Evolutionary conservation across 805 yeast species (phyloP), one percentile per base, ranked within the genome.

Genomic region (Kluyveromyces nonfermentans): DNA sequence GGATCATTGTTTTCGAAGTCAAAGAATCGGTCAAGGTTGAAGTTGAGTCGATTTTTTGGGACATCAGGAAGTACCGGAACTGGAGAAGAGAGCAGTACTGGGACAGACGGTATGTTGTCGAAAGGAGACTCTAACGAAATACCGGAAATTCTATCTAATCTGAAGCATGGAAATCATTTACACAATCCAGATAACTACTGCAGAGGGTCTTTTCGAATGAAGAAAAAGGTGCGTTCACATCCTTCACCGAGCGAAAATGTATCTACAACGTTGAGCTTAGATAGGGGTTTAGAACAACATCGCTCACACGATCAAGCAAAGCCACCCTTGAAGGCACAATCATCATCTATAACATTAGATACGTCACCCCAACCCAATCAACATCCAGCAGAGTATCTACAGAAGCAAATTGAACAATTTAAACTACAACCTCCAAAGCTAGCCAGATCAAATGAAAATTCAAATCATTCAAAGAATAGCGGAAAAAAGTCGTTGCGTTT

Each of bases 401-500:
- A 57, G 46, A 49, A 50, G n/a, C 51, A 53, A 21, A 53, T 60
- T 33, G 56, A 55, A 35, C 48, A 50, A 33, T 51, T 49, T 9
- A 56, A 54, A 36, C 42, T 43, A 18, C 33, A 41, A 22, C 35
- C 25, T n/a, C 34, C 49, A 4, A 44, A 46, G 17, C 43, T 43
- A 18, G 34, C 34, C 17, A 40, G 38, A 5, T 25, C 46, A 2
- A 19, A 22, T 30, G 44, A 36, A 14, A 41, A 32, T n/a, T 38
- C 41, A 14, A 25, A 14, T 25, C 21, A 28, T 19, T n/a, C 20
- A 15, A 28, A 28, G n/a, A 17, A 10, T 19, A 22, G 18, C 22
- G 43, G 49, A 33, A 54, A 53, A 44, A 52, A 53, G 34, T 48
- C 59, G 5, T 38, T 57, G 32, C 65, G 55, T 41, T 58, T 78